These are phyloP conservation scores for Lepiota brunneoincarnata DNA, from an alignment of 768 basidiomycete species.

Conservation along the genomic window DNA sequence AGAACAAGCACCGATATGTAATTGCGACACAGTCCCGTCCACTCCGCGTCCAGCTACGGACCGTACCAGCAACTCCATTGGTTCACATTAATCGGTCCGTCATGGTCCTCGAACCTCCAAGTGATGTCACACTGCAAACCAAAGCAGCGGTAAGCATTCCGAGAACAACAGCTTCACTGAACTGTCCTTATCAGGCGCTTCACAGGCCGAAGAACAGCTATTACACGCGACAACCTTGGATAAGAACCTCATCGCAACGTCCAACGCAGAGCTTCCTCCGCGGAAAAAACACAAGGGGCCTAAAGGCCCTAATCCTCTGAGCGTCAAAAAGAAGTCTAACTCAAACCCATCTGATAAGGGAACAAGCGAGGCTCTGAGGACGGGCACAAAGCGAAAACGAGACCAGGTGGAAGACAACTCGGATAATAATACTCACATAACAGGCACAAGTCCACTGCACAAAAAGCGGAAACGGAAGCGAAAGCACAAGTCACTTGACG, in stretches of 20 bases:
- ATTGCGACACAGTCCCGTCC: slow-evolving; percentile 79
- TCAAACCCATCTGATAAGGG: slow-evolving; percentile 43
- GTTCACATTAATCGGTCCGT: slow-evolving; percentile 91
- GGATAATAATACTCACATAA: slow-evolving; percentile 3
- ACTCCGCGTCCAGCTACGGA: slow-evolving; percentile 67
- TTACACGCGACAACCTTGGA: slow-evolving; percentile 53
- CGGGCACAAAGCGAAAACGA: slow-evolving; percentile 27
- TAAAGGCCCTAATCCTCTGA: slow-evolving; percentile 90
- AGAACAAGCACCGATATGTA: slow-evolving; percentile 92
- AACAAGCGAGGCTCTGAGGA: slow-evolving; percentile 18
- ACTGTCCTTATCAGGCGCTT: not conserved
- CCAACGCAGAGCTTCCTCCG: slow-evolving; percentile 32
- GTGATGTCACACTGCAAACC: slow-evolving; percentile 65
- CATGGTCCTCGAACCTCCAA: slow-evolving; percentile 90
- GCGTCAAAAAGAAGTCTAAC: slow-evolving; percentile 76
- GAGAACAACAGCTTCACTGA: not conserved
- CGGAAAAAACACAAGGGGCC: slow-evolving; percentile 64
- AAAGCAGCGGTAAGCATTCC: slow-evolving; percentile 56
- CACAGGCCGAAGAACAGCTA: slow-evolving; percentile 62
- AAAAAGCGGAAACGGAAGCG: slow-evolving; percentile 20
- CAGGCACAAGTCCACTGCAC: not conserved
- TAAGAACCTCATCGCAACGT: slow-evolving; percentile 35
- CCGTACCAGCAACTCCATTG: slow-evolving; percentile 82
- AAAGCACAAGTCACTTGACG: slow-evolving; percentile 13
- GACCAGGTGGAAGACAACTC: slow-evolving; percentile 14